phyloP scores from a whole-genome alignment of 495 filamentous ascomycete species.

The Penicillium goetzii region DNA sequence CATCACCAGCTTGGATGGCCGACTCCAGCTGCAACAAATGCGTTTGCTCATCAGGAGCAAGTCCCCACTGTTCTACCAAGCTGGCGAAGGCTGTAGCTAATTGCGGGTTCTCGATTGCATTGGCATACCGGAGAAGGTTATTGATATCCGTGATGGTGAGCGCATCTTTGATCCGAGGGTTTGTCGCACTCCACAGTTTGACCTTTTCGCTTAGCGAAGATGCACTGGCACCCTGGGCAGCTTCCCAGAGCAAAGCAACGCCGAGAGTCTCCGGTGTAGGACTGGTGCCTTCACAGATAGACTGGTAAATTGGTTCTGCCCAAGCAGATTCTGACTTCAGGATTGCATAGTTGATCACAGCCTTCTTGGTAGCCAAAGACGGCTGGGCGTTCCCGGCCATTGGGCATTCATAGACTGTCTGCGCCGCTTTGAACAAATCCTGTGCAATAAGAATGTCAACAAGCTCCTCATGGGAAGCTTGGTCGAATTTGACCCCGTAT shows the following conservation, averaged over 20 bases:
- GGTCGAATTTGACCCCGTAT: conserved; percentile 40
- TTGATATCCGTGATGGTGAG: conserved; percentile 78
- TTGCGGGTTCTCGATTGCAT: conserved; percentile 67
- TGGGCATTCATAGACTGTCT: conserved; percentile 60
- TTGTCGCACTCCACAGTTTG: conserved; percentile 53
- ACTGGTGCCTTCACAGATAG: conserved; percentile 53
- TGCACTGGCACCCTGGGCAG: conserved; percentile 67
- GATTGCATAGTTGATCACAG: conserved; percentile 60
- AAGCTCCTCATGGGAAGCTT: conserved; percentile 44
- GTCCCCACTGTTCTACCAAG: conserved; percentile 62
- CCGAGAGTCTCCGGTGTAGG: conserved; percentile 65
- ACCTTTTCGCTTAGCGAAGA: conserved; percentile 69
- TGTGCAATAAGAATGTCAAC: conserved; percentile 42
- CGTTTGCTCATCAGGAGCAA: conserved; percentile 66
- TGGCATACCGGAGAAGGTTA: conserved; percentile 71
- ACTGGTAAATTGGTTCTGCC: conserved; percentile 64
- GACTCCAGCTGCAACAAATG: conserved; percentile 77
- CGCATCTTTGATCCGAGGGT: conserved; percentile 39
- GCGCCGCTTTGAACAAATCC: conserved; percentile 40
- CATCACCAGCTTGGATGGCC: conserved; percentile 67
- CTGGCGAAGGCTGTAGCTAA: conserved; percentile 72
- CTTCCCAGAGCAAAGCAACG: conserved; percentile 75
- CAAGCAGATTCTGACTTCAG: conserved; percentile 63
- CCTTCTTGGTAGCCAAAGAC: conserved; percentile 48
- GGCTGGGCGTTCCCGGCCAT: conserved; percentile 46